Base-by-base conservation (phyloP, 495 filamentous ascomycete genomes). In the Durotheca rogersii region DNA sequence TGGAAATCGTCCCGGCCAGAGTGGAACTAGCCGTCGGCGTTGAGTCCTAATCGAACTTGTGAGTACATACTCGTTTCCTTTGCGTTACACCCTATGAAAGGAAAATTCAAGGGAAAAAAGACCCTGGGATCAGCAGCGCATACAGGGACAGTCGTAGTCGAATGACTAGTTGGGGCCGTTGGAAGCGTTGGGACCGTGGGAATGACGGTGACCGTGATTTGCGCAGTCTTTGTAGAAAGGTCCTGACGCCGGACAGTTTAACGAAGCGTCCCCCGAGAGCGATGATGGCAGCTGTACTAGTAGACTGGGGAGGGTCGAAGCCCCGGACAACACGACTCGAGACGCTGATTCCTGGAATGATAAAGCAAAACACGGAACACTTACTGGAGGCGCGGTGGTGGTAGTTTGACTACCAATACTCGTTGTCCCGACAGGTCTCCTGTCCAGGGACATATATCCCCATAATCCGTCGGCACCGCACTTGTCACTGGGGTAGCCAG, bases 391-490 rank as follows among this genome's bases (percentile, higher is more conserved):
- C 42, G 16, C 35, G 45, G 51, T 35, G 11, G 47, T 35, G 31
- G 47, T 12, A 16, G 59, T 54, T 33, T 61, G 47, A 18, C 37
- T 56, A 45, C 50, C 23, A 18, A 7, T 33, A 37, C 46, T 46
- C 29, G 47, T 43, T 14, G 67, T 73, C 15, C 67, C 68, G 0
- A 67, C 51, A 6, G 68, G 65, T 9, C 15, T 20, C 20, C 35
- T 25, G 11, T 55, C 41, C 7, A 72, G 42, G 3, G 53, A 20
- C 41, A 77, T 64, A 36, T 77, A 77, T 25, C 69, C 73, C 51
- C 40, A 77, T 29, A 68, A 18, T 11, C 56, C 61, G 19, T 61
- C 37, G 7, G 61, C 72, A 41, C 74, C 74, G 51, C 74, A 78
- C 4, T 36, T 49, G 36, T 78, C 74, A 2, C 16, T 1, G 0